These are phyloP conservation scores for Diophrys appendiculata DNA, from an alignment of 73 alveolate genomes.

Conservation along the genomic window DNA sequence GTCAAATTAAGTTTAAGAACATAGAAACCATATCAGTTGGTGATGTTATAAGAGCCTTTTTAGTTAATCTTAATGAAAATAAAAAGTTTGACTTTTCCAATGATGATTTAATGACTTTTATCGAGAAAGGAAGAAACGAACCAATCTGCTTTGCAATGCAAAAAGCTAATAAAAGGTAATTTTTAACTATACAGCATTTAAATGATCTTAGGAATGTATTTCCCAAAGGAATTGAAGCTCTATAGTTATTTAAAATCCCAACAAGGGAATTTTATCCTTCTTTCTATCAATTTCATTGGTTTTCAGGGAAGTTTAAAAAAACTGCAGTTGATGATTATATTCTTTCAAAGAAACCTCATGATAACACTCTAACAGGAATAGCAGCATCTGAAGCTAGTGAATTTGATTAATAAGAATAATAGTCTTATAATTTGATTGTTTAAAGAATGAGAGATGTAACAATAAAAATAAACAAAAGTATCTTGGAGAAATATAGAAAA, in stretches of 20 bases:
- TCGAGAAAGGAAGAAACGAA: conserved; percentile 20
- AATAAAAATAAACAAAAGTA: too few species aligned
- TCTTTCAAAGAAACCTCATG: conserved; percentile 14
- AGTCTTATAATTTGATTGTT: neutral
- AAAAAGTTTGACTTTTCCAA: conserved; percentile 30
- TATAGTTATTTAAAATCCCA: conserved; percentile 52
- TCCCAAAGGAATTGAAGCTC: conserved; percentile 53
- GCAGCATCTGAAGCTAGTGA: too few species aligned
- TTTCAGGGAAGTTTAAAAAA: conserved; percentile 17
- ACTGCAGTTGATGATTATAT: conserved; percentile 1
- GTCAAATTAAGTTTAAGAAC: conserved; percentile 29
- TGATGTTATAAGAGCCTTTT: conserved; percentile 60
- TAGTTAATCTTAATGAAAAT: conserved; percentile 48
- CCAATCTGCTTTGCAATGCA: conserved; percentile 36
- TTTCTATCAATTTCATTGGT: conserved; percentile 25
- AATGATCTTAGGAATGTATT: conserved; percentile 30
- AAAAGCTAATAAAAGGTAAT: conserved; percentile 23
- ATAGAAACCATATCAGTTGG: conserved; percentile 31
- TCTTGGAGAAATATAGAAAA: neutral
- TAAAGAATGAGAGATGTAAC: neutral
- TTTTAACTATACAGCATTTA: conserved; percentile 37
- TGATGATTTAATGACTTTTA: conserved; percentile 42
- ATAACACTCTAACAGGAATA: conserved; percentile 25
- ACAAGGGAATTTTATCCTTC: conserved; percentile 43
- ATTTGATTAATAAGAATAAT: too few species aligned